A percentile compares a stretch with the other conserved stretches of the same genome.
phyloP scores from a whole-genome alignment of 768 basidiomycete species.

The Lentinus tigrinus region DNA sequence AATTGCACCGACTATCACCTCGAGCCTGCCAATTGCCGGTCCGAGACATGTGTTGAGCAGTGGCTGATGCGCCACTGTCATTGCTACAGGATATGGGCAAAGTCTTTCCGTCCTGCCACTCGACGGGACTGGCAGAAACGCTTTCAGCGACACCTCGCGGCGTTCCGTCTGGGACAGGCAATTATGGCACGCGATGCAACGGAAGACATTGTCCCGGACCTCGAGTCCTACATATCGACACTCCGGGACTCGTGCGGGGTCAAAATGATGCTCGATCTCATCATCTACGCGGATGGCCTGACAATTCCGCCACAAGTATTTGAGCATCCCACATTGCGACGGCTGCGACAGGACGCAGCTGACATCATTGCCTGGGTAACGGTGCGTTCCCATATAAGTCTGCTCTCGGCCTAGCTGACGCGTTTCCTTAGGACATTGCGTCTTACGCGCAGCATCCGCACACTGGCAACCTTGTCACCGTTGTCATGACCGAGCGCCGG shows the following conservation, averaged over 20 bases:
- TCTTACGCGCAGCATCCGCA: constrained; percentile 52
- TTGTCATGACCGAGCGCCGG: constrained; percentile 44
- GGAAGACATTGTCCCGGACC: constrained; percentile 33
- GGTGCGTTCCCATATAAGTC: constrained; percentile 34
- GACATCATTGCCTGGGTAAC: constrained; percentile 55
- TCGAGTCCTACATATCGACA: constrained; percentile 47
- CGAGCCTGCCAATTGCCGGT: background rate
- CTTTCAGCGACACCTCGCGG: constrained; percentile 38
- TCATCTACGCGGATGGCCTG: constrained; percentile 52
- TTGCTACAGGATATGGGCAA: constrained; percentile 37
- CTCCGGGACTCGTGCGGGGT: constrained; percentile 50
- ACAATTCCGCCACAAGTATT: constrained; percentile 32
- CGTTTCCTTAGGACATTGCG: constrained; percentile 49
- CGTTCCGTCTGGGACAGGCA: constrained; percentile 33
- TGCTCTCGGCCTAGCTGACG: background rate
- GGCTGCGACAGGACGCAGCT: constrained; percentile 40
- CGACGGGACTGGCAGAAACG: constrained; percentile 40
- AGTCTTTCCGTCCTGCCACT: constrained; percentile 34
- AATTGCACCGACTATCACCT: constrained; percentile 1
- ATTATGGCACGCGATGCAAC: constrained; percentile 28
- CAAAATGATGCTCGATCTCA: constrained; percentile 48
- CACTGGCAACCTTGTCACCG: constrained; percentile 45
- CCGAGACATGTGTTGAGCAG: too few species aligned
- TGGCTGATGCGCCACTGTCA: too few species aligned
- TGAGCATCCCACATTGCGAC: constrained; percentile 28